Evolutionary conservation across 2,329 filamentous ascomycete genomes (phyloP).

Genomic region (Hypoxylon sp.): DNA sequence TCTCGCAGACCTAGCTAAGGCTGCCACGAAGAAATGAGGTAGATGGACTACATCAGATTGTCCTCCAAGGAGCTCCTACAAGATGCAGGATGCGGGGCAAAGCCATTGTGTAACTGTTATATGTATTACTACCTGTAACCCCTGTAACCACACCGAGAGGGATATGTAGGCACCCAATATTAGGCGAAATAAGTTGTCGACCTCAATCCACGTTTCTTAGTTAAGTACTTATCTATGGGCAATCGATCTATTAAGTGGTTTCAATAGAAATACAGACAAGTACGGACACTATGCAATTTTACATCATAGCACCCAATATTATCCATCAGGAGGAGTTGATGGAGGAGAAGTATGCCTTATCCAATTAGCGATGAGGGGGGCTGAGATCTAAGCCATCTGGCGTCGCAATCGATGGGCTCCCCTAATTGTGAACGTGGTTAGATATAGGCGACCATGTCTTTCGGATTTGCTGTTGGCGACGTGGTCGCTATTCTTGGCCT

Average conservation of each 20-base stretch:
- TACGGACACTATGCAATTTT: background rate
- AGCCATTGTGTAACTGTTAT: background rate
- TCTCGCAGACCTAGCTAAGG: conserved; percentile 74
- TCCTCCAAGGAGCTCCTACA: background rate
- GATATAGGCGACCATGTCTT: background rate
- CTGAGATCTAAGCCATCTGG: background rate
- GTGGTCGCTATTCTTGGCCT: background rate
- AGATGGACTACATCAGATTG: background rate
- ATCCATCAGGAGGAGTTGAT: no score
- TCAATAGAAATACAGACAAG: background rate
- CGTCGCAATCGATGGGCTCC: background rate
- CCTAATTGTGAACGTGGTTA: no score
- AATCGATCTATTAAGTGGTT: background rate
- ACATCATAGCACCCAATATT: no score
- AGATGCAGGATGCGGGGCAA: background rate
- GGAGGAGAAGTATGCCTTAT: background rate
- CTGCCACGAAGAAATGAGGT: conserved; percentile 56
- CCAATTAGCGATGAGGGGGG: background rate
- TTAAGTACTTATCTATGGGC: background rate
- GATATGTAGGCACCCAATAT: background rate
- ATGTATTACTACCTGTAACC: conserved; percentile 7
- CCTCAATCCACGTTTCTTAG: background rate
- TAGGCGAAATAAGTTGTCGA: background rate
- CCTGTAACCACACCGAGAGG: background rate
- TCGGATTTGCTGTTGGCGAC: background rate